Conservation (phyloP, 306 rosid genomes). For the Aeschynomene evenia region DNA sequence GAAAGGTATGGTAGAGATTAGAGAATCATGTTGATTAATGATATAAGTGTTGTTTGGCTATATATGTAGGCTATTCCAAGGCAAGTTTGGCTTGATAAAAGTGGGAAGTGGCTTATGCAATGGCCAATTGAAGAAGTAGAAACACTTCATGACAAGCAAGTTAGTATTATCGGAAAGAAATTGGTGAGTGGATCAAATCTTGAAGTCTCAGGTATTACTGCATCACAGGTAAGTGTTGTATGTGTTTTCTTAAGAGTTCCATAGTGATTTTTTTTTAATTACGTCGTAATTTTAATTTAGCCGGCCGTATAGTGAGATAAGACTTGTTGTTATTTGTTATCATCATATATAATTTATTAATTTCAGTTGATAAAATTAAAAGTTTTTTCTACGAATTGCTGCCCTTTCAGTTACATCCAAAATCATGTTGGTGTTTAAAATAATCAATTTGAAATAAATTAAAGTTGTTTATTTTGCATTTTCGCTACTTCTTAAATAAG, state of each 20-base stretch:
- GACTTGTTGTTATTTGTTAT: no score
- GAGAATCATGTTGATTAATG: background rate
- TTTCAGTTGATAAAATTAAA: no score
- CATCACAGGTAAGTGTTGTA: slow-evolving; percentile 54
- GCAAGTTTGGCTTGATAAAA: slow-evolving; percentile 51
- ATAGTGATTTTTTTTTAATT: background rate
- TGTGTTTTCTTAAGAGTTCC: background rate
- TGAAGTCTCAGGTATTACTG: slow-evolving; percentile 54
- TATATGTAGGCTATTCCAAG: slow-evolving; percentile 61
- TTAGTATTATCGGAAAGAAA: slow-evolving; percentile 34
- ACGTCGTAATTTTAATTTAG: no score
- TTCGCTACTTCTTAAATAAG: no score
- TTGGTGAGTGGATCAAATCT: slow-evolving; percentile 40
- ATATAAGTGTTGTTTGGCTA: background rate
- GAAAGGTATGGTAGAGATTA: background rate
- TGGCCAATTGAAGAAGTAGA: slow-evolving; percentile 69
- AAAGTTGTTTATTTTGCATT: no score
- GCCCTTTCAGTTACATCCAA: no score
- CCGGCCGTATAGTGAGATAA: no score
- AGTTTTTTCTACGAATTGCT: no score
- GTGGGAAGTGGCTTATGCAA: slow-evolving; percentile 48
- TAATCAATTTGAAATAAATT: no score
- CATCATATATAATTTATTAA: no score
- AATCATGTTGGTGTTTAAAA: no score
- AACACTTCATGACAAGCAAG: slow-evolving; percentile 35